Evolutionary conservation across 2,329 filamentous ascomycete genomes (phyloP).

Genomic region (Penicillium sp.): DNA sequence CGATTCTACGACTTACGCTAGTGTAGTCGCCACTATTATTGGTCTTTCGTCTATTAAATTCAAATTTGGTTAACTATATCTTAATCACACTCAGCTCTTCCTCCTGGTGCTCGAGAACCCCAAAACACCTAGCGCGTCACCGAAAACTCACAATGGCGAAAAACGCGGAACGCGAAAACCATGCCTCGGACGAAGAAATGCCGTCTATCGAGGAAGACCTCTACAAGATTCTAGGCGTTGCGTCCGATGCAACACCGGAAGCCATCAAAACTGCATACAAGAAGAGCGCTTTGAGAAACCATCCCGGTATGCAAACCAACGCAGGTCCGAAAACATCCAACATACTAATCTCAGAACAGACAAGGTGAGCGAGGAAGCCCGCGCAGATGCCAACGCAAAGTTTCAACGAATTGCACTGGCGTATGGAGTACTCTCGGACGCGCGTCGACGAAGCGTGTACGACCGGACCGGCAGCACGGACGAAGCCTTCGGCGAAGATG

Average conservation of each 20-base stretch:
- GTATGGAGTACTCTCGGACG: constrained; percentile 87
- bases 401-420: constrained; percentile 94
- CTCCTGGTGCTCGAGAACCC: no score
- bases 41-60: neutral
- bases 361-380: constrained; percentile 68
- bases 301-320: constrained; percentile 62
- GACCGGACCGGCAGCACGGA: constrained; percentile 86
- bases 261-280: constrained; percentile 90
- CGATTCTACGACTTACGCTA: neutral
- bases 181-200: constrained; percentile 47
- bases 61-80: neutral
- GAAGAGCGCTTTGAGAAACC: constrained; percentile 81
- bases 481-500: constrained; percentile 69
- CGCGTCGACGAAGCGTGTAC: constrained; percentile 76
- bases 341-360: constrained; percentile 51
- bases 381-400: constrained; percentile 69
- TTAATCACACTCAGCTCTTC: neutral
- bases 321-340: constrained; percentile 8
- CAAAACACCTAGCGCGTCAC: neutral
- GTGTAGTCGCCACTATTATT: neutral
- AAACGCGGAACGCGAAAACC: constrained; percentile 31
- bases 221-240: constrained; percentile 74
- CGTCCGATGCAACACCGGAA: constrained; percentile 67
- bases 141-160: constrained; percentile 17
- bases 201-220: constrained; percentile 49